Conservation (phyloP, 352 stramenopile species). For the Pseudoperonospora humuli region DNA sequence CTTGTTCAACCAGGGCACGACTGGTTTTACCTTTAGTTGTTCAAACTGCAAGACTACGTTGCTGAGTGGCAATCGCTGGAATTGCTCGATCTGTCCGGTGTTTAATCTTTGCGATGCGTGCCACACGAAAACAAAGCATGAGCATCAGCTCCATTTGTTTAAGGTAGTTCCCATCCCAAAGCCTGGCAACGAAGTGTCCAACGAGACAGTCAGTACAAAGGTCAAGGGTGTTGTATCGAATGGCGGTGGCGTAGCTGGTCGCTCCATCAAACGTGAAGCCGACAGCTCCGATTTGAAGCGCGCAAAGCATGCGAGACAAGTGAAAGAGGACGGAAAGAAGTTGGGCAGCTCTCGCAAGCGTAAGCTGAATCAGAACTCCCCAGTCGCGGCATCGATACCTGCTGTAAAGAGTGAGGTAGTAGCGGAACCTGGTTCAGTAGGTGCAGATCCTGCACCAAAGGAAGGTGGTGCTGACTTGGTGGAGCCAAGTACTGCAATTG, state of each 20-base stretch:
- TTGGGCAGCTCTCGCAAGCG: slow-evolving; percentile 47
- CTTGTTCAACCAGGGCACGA: slow-evolving; percentile 91
- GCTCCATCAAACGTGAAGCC: slow-evolving; percentile 35
- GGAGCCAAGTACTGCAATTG: background rate
- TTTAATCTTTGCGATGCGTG: slow-evolving; percentile 96
- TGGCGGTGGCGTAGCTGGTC: slow-evolving; percentile 16
- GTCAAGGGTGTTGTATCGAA: slow-evolving; percentile 25
- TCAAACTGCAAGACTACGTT: slow-evolving; percentile 92
- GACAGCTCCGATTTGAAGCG: slow-evolving; percentile 43
- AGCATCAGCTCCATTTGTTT: slow-evolving; percentile 90
- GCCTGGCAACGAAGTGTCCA: slow-evolving; percentile 36
- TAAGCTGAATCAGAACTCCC: slow-evolving; percentile 49
- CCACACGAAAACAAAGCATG: slow-evolving; percentile 87
- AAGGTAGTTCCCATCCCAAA: slow-evolving; percentile 86
- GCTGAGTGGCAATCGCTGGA: slow-evolving; percentile 91
- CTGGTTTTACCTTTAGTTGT: slow-evolving; percentile 96
- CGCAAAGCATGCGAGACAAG: slow-evolving; percentile 27
- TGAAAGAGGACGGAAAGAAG: slow-evolving; percentile 24
- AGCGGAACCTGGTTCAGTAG: background rate
- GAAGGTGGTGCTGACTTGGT: background rate
- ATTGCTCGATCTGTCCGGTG: slow-evolving; percentile 93
- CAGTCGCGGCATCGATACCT: slow-evolving; percentile 9
- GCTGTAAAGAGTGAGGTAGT: slow-evolving; percentile 5
- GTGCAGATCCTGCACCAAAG: background rate
- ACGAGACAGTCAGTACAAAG: slow-evolving; percentile 25